Percentiles rank a stretch among this genome's conserved stretches.
phyloP scores from a whole-genome alignment of 352 stramenopile species.

The Phytopythium cucurbitacearum region DNA sequence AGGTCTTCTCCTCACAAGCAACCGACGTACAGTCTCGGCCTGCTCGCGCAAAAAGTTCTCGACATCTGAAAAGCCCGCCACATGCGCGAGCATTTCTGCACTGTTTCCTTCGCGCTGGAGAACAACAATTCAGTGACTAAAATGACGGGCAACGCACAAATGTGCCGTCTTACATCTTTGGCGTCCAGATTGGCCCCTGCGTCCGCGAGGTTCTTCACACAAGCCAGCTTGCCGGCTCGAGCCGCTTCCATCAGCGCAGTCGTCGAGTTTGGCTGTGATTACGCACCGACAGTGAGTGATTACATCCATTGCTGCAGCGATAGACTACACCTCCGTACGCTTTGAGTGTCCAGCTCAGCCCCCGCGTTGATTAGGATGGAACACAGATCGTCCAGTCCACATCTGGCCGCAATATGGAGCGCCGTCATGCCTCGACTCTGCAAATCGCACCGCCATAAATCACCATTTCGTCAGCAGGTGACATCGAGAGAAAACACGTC shows the following conservation, averaged over 20 bases:
- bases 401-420: conserved; percentile 73
- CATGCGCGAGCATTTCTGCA: conserved; percentile 55
- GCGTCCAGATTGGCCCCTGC: conserved; percentile 60
- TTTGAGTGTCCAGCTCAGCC: conserved; percentile 70
- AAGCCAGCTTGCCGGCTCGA: conserved; percentile 70
- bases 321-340: conserved; percentile 34
- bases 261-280: conserved; percentile 67
- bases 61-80: conserved; percentile 59
- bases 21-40: conserved; percentile 67
- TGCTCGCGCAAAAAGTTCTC: conserved; percentile 78
- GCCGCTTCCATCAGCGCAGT: conserved; percentile 87
- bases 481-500: not conserved
- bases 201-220: conserved; percentile 65
- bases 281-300: not conserved
- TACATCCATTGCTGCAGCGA: not conserved
- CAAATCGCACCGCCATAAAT: not conserved
- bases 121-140: not conserved
- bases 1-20: not conserved
- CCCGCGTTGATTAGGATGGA: conserved; percentile 63
- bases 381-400: conserved; percentile 71
- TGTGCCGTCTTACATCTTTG: conserved; percentile 58
- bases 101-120: conserved; percentile 69
- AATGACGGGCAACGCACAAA: not conserved
- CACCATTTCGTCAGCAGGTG: conserved; percentile 7
- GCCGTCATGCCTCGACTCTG: conserved; percentile 80